phyloP scores from a whole-genome alignment of 768 basidiomycete species.

The Trichaptum fuscoviolaceum region DNA sequence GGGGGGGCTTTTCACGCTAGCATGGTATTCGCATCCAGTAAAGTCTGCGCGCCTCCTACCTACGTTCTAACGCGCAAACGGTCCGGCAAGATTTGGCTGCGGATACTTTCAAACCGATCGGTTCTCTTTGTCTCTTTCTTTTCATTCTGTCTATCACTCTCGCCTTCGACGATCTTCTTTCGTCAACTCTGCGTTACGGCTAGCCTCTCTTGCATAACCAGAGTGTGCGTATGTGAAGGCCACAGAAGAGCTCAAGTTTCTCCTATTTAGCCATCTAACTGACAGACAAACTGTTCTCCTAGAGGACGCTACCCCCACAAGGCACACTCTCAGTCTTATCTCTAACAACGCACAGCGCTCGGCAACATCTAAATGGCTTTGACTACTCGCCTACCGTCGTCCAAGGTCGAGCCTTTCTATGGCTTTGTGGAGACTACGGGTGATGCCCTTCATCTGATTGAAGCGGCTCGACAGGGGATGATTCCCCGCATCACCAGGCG shows the following conservation, averaged over 20 bases:
- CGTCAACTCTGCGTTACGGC: background rate
- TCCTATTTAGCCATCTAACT: background rate
- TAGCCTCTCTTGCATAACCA: background rate
- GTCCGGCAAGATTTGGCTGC: background rate
- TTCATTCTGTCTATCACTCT: background rate
- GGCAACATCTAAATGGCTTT: background rate
- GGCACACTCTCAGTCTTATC: background rate
- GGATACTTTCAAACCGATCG: background rate
- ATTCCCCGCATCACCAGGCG: slow-evolving; percentile 81
- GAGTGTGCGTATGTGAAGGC: background rate
- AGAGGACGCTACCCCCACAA: background rate
- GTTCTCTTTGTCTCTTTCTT: background rate
- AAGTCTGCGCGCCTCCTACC: background rate
- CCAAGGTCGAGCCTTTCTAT: slow-evolving; percentile 51
- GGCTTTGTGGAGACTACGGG: slow-evolving; percentile 80
- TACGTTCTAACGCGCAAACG: background rate
- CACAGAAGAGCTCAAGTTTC: background rate
- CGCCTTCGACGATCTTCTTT: background rate
- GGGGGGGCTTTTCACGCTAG: background rate
- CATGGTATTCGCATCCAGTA: background rate
- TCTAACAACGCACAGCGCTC: background rate
- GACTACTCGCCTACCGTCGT: slow-evolving; percentile 16
- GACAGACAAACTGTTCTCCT: background rate
- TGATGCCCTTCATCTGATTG: slow-evolving; percentile 77
- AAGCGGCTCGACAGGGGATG: slow-evolving; percentile 73